Evolutionary conservation across 2,329 filamentous ascomycete species (phyloP), one percentile per base, ranked within the genome.

Genomic region (Calonectria montana): DNA sequence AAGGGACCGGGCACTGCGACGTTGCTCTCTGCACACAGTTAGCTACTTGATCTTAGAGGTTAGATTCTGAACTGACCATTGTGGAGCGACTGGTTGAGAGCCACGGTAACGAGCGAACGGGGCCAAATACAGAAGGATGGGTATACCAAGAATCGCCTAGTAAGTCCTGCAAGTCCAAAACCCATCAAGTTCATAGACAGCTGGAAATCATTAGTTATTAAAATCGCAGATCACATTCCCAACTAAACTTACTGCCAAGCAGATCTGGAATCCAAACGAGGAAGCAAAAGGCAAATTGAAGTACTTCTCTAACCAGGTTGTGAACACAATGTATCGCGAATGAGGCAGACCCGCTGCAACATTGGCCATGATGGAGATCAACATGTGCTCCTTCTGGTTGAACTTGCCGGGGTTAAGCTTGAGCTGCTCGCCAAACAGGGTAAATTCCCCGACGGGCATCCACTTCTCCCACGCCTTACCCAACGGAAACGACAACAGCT

Each of bases 341-440:
- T 89, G 89, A 0, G 87, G 87, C 16, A 83, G 78, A 27, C 82
- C 83, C 75, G 82, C 85, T 35, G 87, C 86, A 71, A 91, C 88
- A 39, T 92, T 92, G 62, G 91, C 88, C 88, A 90, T 90, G 78
- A 90, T 88, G 62, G 88, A 88, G 71, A 91, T 87, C 37, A 91
- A 80, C 85, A 90, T 89, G 78, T 91, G 90, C 77, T 91, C 90
- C 80, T 91, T 91, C 75, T 87, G 87, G 65, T 86, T 88, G 75
- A 91, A 91, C 1, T 85, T 85, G 0, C 89, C 88, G 0, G 89
- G 88, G 74, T 90, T 91, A 6, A 90, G 83, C 6, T 83, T 86
- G 75, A 88, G 86, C n/a, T 84, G 82, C 21, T 83, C 76, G 13
- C 87, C 87, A 65, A 84, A 84, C 9, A 87, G 75, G 3, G 81